phyloP scores from a whole-genome alignment of 1,284 basidiomycete species.

The Marasmius tenuissimus region DNA sequence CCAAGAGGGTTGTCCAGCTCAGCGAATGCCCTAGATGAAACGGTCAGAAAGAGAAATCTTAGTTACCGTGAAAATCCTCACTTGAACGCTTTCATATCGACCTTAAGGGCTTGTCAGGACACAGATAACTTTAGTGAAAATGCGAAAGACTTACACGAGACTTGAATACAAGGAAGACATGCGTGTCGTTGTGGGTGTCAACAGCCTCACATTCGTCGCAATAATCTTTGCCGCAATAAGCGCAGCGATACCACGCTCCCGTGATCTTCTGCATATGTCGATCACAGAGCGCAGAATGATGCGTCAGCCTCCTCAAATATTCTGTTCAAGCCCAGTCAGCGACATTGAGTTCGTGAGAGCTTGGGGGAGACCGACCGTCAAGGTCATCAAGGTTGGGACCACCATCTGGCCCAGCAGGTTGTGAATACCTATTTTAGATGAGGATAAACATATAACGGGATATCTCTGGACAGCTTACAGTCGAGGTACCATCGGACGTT shows the following conservation, averaged over 20 bases:
- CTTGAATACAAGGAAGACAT: slow-evolving; percentile 87
- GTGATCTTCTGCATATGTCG: slow-evolving; percentile 71
- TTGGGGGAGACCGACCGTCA: slow-evolving; percentile 45
- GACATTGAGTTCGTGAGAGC: background rate
- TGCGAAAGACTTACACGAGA: slow-evolving; percentile 50
- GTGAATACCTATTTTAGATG: slow-evolving; percentile 50
- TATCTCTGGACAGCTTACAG: slow-evolving; percentile 42
- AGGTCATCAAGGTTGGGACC: slow-evolving; percentile 47
- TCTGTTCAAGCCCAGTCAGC: slow-evolving; percentile 36
- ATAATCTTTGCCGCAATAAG: slow-evolving; percentile 80
- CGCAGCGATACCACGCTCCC: slow-evolving; percentile 88
- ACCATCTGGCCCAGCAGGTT: slow-evolving; percentile 60
- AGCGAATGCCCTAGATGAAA: slow-evolving; percentile 46
- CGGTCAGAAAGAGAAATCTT: background rate
- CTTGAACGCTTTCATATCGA: slow-evolving; percentile 63
- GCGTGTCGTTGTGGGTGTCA: slow-evolving; percentile 78
- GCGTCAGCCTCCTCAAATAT: slow-evolving; percentile 68
- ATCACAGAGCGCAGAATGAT: slow-evolving; percentile 72
- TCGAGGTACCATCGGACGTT: slow-evolving; percentile 63
- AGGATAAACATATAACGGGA: no score
- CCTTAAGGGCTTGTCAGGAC: slow-evolving; percentile 30
- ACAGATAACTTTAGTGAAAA: background rate
- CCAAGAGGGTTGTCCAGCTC: slow-evolving; percentile 56
- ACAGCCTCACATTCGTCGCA: slow-evolving; percentile 77
- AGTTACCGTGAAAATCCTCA: slow-evolving; percentile 25